These are phyloP conservation scores for Allium fistulosum DNA, from an alignment of 106 monocot species.

Conservation along the genomic window DNA sequence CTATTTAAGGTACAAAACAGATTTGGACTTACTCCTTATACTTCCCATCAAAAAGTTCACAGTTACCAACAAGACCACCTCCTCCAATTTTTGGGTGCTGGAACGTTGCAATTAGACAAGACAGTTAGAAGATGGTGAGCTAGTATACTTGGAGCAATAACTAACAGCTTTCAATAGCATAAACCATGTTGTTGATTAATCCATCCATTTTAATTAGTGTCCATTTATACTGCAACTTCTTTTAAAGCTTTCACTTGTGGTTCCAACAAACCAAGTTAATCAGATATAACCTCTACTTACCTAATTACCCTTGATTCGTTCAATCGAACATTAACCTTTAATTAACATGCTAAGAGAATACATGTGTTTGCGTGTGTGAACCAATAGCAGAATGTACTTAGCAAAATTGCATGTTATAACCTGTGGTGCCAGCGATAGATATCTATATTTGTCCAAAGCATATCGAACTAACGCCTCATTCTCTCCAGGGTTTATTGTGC, in stretches of 20 bases:
- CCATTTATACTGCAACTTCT: too few species aligned
- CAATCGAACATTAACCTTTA: too few species aligned
- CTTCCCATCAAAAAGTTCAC: conserved; percentile 34
- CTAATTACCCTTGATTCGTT: too few species aligned
- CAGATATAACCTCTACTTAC: too few species aligned
- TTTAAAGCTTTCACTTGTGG: too few species aligned
- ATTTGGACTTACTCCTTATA: conserved; percentile 48
- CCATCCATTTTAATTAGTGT: too few species aligned
- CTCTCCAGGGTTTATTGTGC: conserved; percentile 98
- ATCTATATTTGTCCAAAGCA: conserved; percentile 88
- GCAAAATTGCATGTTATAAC: conserved; percentile 24
- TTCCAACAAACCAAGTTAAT: too few species aligned
- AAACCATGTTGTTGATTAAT: too few species aligned
- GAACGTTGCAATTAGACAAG: conserved; percentile 14
- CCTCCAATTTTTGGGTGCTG: conserved; percentile 93
- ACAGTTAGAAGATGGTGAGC: background rate
- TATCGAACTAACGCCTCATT: conserved; percentile 96
- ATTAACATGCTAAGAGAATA: too few species aligned
- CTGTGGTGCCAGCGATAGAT: conserved; percentile 76
- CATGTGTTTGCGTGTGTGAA: background rate
- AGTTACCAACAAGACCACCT: conserved; percentile 67
- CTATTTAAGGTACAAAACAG: too few species aligned
- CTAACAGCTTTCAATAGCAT: too few species aligned
- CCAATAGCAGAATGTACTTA: background rate
- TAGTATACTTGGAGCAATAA: too few species aligned